A percentile compares a stretch with the other conserved stretches of the same genome.
Conservation (phyloP, 129 eudicot genomes). For the Dittrichia graveolens region DNA sequence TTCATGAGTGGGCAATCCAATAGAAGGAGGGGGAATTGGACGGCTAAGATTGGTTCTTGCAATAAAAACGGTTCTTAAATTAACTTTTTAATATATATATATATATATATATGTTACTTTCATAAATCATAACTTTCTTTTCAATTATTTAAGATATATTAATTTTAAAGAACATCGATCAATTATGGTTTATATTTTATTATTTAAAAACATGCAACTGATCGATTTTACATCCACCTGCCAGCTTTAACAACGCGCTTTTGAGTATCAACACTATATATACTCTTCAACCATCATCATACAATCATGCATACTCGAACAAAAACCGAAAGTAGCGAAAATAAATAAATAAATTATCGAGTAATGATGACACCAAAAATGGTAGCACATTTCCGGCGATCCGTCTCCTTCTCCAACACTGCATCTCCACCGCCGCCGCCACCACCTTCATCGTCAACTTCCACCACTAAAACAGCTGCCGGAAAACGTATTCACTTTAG, state of each 20-base stretch:
- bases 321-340: neutral
- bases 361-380: constrained; percentile 58
- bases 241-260: constrained; percentile 38
- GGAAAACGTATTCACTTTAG: constrained; percentile 54
- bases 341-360: neutral
- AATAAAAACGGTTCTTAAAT: too few relatives aligned
- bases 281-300: neutral
- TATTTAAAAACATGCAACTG: neutral
- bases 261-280: constrained; percentile 32
- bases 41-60: too few relatives aligned
- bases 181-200: neutral
- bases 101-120: too few relatives aligned
- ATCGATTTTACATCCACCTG: constrained; percentile 27
- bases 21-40: too few relatives aligned
- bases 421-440: constrained; percentile 35
- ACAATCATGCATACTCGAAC: neutral
- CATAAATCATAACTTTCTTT: too few relatives aligned
- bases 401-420: constrained; percentile 59
- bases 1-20: too few relatives aligned
- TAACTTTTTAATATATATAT: too few relatives aligned
- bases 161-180: neutral
- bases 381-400: constrained; percentile 64
- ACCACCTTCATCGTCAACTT: constrained; percentile 18
- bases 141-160: too few relatives aligned
- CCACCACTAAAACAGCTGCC: constrained; percentile 25